Evolutionary conservation across 805 yeast species (phyloP).

Genomic region (Sporopachydermia lactativora): DNA sequence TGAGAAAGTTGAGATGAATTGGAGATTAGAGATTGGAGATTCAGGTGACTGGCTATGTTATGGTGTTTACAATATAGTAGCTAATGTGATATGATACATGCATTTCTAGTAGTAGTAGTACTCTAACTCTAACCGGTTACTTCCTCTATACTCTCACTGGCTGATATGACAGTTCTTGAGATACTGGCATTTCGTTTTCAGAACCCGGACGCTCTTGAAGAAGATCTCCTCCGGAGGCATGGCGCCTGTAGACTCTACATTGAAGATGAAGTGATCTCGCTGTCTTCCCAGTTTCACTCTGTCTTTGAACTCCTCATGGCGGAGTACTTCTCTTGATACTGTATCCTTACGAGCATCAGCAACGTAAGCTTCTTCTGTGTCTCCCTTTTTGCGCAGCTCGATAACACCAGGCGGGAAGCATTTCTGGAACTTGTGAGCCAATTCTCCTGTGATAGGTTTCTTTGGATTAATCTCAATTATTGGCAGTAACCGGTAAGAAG

Average conservation of each 20-base stretch:
- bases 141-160: no score
- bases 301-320: constrained; percentile 83
- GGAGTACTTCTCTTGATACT: constrained; percentile 88
- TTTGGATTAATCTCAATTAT: constrained; percentile 50
- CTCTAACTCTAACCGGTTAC: no score
- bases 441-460: constrained; percentile 59
- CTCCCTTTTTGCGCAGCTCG: constrained; percentile 45
- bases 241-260: constrained; percentile 91
- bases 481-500: constrained; percentile 88
- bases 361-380: constrained; percentile 46
- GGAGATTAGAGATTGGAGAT: no score
- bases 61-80: no score
- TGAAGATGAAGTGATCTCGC: constrained; percentile 87
- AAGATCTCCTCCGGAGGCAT: constrained; percentile 96
- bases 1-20: no score
- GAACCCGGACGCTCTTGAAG: constrained; percentile 73
- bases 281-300: constrained; percentile 84
- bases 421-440: constrained; percentile 65
- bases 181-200: constrained; percentile 49
- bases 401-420: constrained; percentile 94
- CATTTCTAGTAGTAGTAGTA: no score
- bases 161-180: neutral
- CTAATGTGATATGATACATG: no score
- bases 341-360: constrained; percentile 90
- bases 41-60: no score